Evolutionary conservation across 108 stramenopile genomes (phyloP).

Genomic region (Nitzschia sp.): DNA sequence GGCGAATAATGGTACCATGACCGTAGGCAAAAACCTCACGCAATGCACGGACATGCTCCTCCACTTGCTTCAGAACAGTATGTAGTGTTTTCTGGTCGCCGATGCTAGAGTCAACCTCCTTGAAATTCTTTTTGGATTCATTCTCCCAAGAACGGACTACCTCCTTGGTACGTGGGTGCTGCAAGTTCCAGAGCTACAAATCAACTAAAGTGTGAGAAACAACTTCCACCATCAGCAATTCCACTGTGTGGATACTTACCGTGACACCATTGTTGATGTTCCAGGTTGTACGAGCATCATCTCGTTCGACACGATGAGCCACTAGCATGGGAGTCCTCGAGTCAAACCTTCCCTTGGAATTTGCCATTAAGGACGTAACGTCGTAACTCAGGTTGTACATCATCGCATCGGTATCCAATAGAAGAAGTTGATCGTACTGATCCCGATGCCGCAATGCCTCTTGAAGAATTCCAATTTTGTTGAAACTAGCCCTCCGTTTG

Average conservation of each 20-base stretch:
- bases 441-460: slow-evolving; percentile 8
- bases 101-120: no score
- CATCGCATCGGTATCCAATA: slow-evolving; percentile 35
- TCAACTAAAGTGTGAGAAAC: no score
- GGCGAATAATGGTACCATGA: neutral
- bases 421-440: slow-evolving; percentile 30
- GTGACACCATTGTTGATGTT: slow-evolving; percentile 17
- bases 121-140: neutral
- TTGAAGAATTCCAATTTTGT: slow-evolving; percentile 28
- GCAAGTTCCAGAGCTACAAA: slow-evolving; percentile 3
- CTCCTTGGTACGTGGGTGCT: slow-evolving; percentile 1
- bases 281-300: slow-evolving; percentile 3
- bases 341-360: neutral
- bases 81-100: no score
- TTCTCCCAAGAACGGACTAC: neutral
- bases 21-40: slow-evolving; percentile 3
- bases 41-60: neutral
- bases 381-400: slow-evolving; percentile 31
- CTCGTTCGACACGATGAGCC: neutral
- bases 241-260: neutral
- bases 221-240: neutral
- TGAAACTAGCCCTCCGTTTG: slow-evolving; percentile 16
- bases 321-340: neutral
- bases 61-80: no score
- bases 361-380: slow-evolving; percentile 18